phyloP scores from a whole-genome alignment of 2,329 filamentous ascomycete genomes.

The Dryadomyces quercivorus region DNA sequence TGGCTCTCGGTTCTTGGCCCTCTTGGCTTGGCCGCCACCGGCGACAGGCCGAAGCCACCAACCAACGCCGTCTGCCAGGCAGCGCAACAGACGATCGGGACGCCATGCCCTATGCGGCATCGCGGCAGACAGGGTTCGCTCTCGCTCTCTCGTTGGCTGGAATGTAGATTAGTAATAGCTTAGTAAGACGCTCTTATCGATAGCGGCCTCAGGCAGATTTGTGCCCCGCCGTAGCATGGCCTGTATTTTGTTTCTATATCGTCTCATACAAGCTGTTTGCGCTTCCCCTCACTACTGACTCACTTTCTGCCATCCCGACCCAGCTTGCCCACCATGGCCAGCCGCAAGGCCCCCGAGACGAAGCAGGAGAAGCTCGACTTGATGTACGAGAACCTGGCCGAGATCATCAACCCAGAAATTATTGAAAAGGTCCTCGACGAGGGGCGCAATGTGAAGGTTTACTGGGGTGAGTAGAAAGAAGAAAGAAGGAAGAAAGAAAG shows the following conservation, averaged over 20 bases:
- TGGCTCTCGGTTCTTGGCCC: too few relatives aligned
- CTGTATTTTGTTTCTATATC: too few relatives aligned
- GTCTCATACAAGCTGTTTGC: too few relatives aligned
- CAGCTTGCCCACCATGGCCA: constrained; percentile 7
- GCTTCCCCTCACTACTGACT: background rate
- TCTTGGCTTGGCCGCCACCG: too few relatives aligned
- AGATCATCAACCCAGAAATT: constrained; percentile 75
- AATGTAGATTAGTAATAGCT: background rate
- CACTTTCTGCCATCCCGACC: background rate
- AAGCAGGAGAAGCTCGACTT: constrained; percentile 50
- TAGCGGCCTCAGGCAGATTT: background rate
- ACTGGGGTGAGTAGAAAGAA: constrained; percentile 53
- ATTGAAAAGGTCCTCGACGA: constrained; percentile 61
- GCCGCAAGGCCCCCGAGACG: constrained; percentile 10
- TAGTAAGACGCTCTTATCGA: background rate
- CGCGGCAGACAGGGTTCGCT: background rate
- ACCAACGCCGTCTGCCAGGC: too few relatives aligned
- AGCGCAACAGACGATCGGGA: background rate
- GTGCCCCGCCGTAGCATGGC: too few relatives aligned
- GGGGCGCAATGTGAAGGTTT: constrained; percentile 62
- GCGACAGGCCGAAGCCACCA: too few relatives aligned
- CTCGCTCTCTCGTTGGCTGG: background rate
- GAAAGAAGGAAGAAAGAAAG: background rate
- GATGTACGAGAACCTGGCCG: constrained; percentile 69
- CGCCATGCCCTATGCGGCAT: background rate